These are phyloP conservation scores for Venturia pyrina DNA, from an alignment of 2,329 filamentous ascomycete species.

Conservation along the genomic window DNA sequence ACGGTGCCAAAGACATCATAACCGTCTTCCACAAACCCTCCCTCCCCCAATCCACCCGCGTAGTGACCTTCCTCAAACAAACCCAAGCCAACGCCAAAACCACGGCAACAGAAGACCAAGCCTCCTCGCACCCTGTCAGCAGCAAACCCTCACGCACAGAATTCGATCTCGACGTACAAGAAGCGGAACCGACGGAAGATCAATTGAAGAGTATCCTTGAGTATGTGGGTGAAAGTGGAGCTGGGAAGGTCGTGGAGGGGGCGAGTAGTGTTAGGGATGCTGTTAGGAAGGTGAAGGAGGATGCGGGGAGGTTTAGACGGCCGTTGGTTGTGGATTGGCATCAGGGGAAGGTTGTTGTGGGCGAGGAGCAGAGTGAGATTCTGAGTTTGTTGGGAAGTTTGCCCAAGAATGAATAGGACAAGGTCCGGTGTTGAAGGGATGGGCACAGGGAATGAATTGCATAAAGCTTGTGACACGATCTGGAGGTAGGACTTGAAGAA, in stretches of 20 bases:
- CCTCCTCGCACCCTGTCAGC: slow-evolving; percentile 54
- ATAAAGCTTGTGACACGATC: neutral
- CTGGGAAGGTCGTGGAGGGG: slow-evolving; percentile 59
- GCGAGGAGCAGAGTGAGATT: slow-evolving; percentile 81
- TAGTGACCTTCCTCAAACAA: slow-evolving; percentile 70
- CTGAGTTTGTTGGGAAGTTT: slow-evolving; percentile 63
- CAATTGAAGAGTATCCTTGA: slow-evolving; percentile 78
- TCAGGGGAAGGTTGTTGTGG: slow-evolving; percentile 36
- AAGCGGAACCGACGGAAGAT: slow-evolving; percentile 67
- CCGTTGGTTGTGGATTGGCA: slow-evolving; percentile 46
- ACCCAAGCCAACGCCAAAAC: slow-evolving; percentile 59
- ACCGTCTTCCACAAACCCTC: slow-evolving; percentile 90
- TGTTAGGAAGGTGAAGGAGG: slow-evolving; percentile 65
- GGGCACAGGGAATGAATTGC: neutral
- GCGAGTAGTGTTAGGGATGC: slow-evolving; percentile 57
- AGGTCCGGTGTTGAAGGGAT: no score
- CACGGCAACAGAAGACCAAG: slow-evolving; percentile 64
- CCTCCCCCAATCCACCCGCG: slow-evolving; percentile 60
- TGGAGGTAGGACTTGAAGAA: neutral
- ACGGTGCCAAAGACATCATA: slow-evolving; percentile 61
- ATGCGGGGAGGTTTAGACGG: slow-evolving; percentile 56
- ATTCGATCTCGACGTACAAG: slow-evolving; percentile 81
- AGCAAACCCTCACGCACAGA: slow-evolving; percentile 50
- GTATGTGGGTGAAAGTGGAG: slow-evolving; percentile 58
- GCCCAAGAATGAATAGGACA: slow-evolving; percentile 27